These are phyloP conservation scores for Priceomyces haplophilus DNA, from an alignment of 805 yeast genomes.

Conservation along the genomic window DNA sequence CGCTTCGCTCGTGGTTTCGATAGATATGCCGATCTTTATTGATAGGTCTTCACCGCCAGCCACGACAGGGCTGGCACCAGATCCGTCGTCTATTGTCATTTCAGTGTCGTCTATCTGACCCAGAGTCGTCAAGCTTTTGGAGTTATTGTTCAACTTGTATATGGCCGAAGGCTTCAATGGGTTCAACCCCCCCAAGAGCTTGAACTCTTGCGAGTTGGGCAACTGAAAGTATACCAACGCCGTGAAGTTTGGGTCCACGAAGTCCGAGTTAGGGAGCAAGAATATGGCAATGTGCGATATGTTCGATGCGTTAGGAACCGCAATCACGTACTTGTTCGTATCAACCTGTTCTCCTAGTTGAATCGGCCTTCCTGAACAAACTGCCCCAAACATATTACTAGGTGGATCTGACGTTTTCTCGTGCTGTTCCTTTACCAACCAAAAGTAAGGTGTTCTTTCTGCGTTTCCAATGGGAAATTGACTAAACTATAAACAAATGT, in stretches of 20 bases:
- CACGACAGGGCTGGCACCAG: slow-evolving; percentile 15
- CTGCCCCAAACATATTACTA: slow-evolving; percentile 63
- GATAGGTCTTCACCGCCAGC: slow-evolving; percentile 24
- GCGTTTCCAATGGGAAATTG: too few relatives aligned
- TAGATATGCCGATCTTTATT: slow-evolving; percentile 76
- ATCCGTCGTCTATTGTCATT: slow-evolving; percentile 29
- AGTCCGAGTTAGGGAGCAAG: slow-evolving; percentile 73
- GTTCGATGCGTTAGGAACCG: slow-evolving; percentile 58
- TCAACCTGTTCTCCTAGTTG: slow-evolving; percentile 65
- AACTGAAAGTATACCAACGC: slow-evolving; percentile 89
- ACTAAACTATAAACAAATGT: too few relatives aligned
- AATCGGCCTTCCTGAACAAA: slow-evolving; percentile 69
- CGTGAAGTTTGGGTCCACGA: slow-evolving; percentile 60
- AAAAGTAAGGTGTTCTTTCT: too few relatives aligned
- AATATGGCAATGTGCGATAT: slow-evolving; percentile 82
- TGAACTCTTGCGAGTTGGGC: slow-evolving; percentile 59
- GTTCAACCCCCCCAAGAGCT: slow-evolving; percentile 61
- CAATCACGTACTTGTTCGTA: slow-evolving; percentile 60
- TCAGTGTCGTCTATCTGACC: slow-evolving; percentile 34
- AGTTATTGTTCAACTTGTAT: slow-evolving; percentile 62
- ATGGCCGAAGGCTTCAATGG: slow-evolving; percentile 84
- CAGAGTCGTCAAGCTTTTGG: slow-evolving; percentile 25
- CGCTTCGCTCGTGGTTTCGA: slow-evolving; percentile 75
- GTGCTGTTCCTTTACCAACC: neutral
- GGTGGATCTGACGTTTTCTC: neutral